Evolutionary conservation across 2,329 filamentous ascomycete genomes (phyloP), one percentile per base, ranked within the genome.

Genomic region (Stylonectria norvegica): DNA sequence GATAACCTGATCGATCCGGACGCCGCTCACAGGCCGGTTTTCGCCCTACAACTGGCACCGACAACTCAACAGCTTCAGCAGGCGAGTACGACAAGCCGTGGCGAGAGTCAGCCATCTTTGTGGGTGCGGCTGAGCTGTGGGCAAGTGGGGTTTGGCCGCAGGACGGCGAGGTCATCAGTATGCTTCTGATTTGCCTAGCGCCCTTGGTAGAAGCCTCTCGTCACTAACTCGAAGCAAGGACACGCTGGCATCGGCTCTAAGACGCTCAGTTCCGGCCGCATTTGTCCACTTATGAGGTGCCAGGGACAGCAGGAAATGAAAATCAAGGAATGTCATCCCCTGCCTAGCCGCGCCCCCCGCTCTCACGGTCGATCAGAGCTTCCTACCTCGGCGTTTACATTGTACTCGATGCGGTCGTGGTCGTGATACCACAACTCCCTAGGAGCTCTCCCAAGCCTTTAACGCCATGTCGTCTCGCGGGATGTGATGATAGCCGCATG

Each of bases 401-500:
- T 15, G 32, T 25, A 29, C 38, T 27, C 40, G 37, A 22, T 41
- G 28, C 34, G 34, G 30, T 20, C 36, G 25, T 23, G 36, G 27
- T 20, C 27, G 20, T 37, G 29, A 25, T 25, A 41, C 27, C 11
- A 23, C 18, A 30, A 36, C 34, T 32, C 27, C n/a, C 22, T 41
- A 31, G 30, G 34, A 31, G 31, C 36, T 33, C 28, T 36, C 37
- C 36, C 11, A 16, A 18, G 40, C 35, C 28, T 43, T 48, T 53
- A 41, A 45, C 48, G 49, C 48, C 44, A 35, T 52, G 38, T 48
- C 45, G 32, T 38, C 40, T 44, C 43, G 25, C 34, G 40, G 41
- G 38, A 47, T 57, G 54, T 49, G 54, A 57, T 49, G 43, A 38
- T 44, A 47, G 35, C 31, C 38, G 43, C 38, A 47, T 39, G 40